Evolutionary conservation across 1,139 yeast genomes (phyloP), one percentile per base, ranked within the genome.

Genomic region (Hemisphaericaspora xylofermentans): DNA sequence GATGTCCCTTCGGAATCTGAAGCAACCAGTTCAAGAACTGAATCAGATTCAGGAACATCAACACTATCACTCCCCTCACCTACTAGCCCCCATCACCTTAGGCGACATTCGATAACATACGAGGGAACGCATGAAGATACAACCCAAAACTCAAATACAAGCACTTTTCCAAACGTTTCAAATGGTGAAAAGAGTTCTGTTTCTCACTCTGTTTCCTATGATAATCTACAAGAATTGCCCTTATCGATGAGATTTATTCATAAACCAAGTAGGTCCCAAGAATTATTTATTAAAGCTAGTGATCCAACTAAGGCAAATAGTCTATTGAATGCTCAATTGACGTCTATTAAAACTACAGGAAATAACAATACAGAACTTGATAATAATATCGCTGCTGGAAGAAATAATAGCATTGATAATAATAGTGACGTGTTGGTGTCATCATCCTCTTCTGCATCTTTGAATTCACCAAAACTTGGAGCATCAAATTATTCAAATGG

Each of bases 181-280:
- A n/a, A n/a, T n/a, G n/a, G n/a, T 21, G 24, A 21, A 6, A 6
- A 28, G 15, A 39, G 15, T 37, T 33, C 32, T 10, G n/a, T 41
- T 12, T 16, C 18, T 10, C 40, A 26, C 34, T 33, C 39, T 6
- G 26, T 22, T n/a, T 43, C 48, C n/a, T 39, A 39, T 10, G 36
- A 35, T n/a, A 26, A 33, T 25, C 32, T 27, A n/a, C 33, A 35
- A 19, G 48, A 52, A 33, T 53, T 58, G 37, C 68, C 70, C 10
- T 51, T 69, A 31, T 67, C 73, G 6, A 58, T 71, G 54, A 58
- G 61, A 40, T 66, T 67, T 48, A 64, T 71, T 47, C 75, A 69
- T 48, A 69, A 66, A 48, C 77, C 77, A 6, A 55, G 68, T 30
- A 52, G 77, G 35, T 56, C 74, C 15, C 50, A 49, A 18, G 63